Conservation (phyloP, 768 basidiomycete species). For the Lactarius hengduanensis region DNA sequence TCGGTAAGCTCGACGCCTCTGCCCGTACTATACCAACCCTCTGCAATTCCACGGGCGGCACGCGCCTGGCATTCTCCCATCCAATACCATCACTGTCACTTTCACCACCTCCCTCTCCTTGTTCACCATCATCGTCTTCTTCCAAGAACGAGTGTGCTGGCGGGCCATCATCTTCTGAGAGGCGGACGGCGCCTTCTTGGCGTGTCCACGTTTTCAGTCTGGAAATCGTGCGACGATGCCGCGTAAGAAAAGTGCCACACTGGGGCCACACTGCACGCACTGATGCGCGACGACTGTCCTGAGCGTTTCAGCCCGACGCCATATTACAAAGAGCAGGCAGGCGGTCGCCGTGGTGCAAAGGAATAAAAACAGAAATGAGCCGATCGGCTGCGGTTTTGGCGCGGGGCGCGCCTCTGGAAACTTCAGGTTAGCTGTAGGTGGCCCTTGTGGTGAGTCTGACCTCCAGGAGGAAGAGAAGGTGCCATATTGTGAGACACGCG, state of each 20-base stretch:
- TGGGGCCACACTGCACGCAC: slow-evolving; percentile 36
- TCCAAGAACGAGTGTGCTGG: slow-evolving; percentile 58
- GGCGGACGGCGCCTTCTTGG: slow-evolving; percentile 55
- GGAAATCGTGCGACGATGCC: neutral
- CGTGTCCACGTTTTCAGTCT: slow-evolving; percentile 58
- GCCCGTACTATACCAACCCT: neutral
- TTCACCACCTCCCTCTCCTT: slow-evolving; percentile 37
- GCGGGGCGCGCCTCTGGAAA: slow-evolving; percentile 41
- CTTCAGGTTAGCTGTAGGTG: slow-evolving; percentile 10
- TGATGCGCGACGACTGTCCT: slow-evolving; percentile 58
- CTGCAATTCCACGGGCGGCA: slow-evolving; percentile 4
- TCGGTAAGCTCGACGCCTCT: neutral
- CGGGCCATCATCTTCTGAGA: slow-evolving; percentile 68
- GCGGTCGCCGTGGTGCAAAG: slow-evolving; percentile 55
- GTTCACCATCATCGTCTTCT: slow-evolving; percentile 48
- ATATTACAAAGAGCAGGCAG: slow-evolving; percentile 57
- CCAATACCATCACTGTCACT: slow-evolving; percentile 40
- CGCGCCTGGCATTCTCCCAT: neutral
- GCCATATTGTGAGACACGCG: slow-evolving; percentile 5
- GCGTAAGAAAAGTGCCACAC: neutral
- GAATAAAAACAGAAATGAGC: slow-evolving; percentile 51
- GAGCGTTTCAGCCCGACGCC: slow-evolving; percentile 55
- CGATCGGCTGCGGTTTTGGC: slow-evolving; percentile 62
- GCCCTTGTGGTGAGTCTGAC: slow-evolving; percentile 1
- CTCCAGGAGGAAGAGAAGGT: slow-evolving; percentile 20